Conservation (phyloP, 148 eudicot genomes). For the Bassia scoparia region DNA sequence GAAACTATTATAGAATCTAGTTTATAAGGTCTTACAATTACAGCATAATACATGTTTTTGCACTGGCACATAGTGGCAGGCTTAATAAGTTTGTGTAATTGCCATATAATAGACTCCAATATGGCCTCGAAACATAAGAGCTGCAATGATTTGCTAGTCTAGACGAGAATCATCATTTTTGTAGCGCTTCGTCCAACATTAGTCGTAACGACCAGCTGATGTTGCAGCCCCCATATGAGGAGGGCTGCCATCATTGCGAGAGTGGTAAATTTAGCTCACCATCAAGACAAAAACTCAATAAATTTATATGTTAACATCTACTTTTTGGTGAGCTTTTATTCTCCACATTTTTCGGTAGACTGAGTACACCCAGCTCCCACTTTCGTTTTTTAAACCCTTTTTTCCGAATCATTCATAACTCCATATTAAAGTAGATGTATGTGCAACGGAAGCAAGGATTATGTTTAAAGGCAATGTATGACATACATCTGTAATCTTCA, state of each 20-base stretch:
- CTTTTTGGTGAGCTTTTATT: background rate
- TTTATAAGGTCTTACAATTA: constrained; percentile 26
- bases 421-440: background rate
- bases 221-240: constrained; percentile 55
- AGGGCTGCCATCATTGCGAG: constrained; percentile 57
- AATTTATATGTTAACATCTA: background rate
- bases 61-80: constrained; percentile 30
- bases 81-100: constrained; percentile 37
- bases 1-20: background rate
- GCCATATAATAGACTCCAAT: constrained; percentile 55
- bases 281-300: constrained; percentile 6
- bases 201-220: constrained; percentile 48
- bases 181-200: constrained; percentile 53
- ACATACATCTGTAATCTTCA: constrained; percentile 53
- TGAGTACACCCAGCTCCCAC: background rate
- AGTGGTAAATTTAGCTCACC: constrained; percentile 49
- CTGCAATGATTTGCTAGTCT: constrained; percentile 35
- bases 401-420: background rate
- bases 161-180: constrained; percentile 53
- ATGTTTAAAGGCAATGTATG: background rate
- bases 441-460: background rate
- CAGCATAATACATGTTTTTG: constrained; percentile 15
- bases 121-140: constrained; percentile 40
- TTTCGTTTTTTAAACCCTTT: background rate
- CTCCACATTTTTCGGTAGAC: background rate